Base-by-base conservation (phyloP, 352 stramenopile genomes). In the Globisporangium apiculatum region DNA sequence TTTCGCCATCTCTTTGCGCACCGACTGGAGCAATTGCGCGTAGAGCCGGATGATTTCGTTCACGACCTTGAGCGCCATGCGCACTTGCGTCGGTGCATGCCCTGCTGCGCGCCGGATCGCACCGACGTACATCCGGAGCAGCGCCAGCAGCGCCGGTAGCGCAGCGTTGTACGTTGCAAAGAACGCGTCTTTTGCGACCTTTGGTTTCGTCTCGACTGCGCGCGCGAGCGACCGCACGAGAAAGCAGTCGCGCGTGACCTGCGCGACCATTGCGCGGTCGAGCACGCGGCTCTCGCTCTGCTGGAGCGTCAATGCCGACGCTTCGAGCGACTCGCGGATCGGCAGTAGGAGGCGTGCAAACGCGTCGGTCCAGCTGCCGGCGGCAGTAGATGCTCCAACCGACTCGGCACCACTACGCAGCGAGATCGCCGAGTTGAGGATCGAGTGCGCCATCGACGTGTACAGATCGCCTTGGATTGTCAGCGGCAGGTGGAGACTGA, bases 1-100 rank as follows among this genome's bases (percentile, higher is more conserved):
- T 55, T 87, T 91, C 17, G 77, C 77, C 76, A 93, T 89, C 60
- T 93, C 80, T 66, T 89, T 90, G 3, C 83, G 83, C 24, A 93
- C 79, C 7, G 83, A 90, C 53, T 89, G 85, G 24, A 93, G 75
- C 43, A 91, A 46, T 36, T 93, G 80, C 5, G 79, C 78, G 43
- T 93, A 91, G 24, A 91, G 56, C 47, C 79, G 75, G 45, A 91
- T 71, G 47, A 91, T 86, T 51, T 90, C 83, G 61, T 90, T 89
- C n/a, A 89, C 73, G 6, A 90, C 80, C 57, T 85, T 83, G 14
- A 91, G 72, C 6, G 77, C 78, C 40, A 65, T 85, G 18, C 86
- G 83, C 11, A 88, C 65, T 42, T 86, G 84, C 3, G 66, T 62
- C 48, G 71, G 70, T 3, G 51, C 17, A 11, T 48, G 63, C 2